These are phyloP conservation scores for Pelagomonas calceolata DNA, from an alignment of 108 stramenopile genomes.

Conservation along the genomic window DNA sequence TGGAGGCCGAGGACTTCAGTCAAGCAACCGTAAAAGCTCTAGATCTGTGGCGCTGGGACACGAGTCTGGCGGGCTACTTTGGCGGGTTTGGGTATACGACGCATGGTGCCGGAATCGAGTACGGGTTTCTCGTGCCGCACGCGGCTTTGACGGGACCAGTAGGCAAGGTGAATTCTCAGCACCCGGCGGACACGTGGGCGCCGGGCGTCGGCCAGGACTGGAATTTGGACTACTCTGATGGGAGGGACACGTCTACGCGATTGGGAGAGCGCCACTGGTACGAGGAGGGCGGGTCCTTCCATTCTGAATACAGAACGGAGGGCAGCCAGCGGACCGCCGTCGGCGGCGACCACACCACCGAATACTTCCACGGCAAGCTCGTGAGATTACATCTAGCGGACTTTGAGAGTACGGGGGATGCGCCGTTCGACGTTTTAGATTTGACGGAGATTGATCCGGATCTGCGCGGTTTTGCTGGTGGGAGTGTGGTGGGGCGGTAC, in stretches of 20 bases:
- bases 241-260: no score
- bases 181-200: slow-evolving; percentile 14
- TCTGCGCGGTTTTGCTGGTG: slow-evolving; percentile 37
- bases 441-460: slow-evolving; percentile 30
- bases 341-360: slow-evolving; percentile 13
- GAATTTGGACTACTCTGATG: background rate
- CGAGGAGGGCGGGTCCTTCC: no score
- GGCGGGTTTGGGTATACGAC: slow-evolving; percentile 13
- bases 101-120: background rate
- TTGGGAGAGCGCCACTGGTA: no score
- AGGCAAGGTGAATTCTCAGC: slow-evolving; percentile 22
- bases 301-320: no score
- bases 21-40: slow-evolving; percentile 1
- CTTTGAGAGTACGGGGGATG: background rate
- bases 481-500: slow-evolving; percentile 25
- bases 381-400: slow-evolving; percentile 16
- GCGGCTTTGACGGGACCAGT: slow-evolving; percentile 7
- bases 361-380: slow-evolving; percentile 14
- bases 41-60: slow-evolving; percentile 12
- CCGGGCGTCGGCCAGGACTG: slow-evolving; percentile 7
- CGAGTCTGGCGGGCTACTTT: slow-evolving; percentile 23
- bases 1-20: slow-evolving; percentile 12
- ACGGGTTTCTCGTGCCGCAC: slow-evolving; percentile 25
- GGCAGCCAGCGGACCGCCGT: background rate
- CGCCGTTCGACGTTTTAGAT: slow-evolving; percentile 20